Base-by-base conservation (phyloP, 2,329 filamentous ascomycete genomes). In the Alternaria viburni region DNA sequence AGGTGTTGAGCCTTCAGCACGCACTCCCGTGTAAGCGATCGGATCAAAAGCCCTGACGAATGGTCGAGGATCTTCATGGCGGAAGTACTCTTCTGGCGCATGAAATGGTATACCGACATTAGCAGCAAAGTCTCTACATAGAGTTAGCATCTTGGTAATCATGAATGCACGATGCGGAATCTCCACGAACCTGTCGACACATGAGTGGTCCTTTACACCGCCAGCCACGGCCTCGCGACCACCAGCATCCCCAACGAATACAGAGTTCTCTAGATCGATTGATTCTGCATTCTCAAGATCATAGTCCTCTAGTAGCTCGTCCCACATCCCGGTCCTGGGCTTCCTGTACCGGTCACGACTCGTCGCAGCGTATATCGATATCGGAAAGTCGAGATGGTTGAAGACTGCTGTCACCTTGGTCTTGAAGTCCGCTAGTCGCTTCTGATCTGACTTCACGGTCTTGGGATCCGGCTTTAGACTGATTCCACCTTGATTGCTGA, bases 21-120 rank as follows among this genome's bases (percentile, higher is more conserved):
- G 59, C 49, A 72, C 61, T 55, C 62, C 57, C 15, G 75, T 57
- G 50, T 70, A 74, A 4, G 83, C 77, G 1, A 81, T 81, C 17
- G 94, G 87, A 66, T 97, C 90, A 70, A 98, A 96, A 0, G 87
- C 83, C 59, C 92, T 86, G 10, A 80, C 80, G 74, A 92, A 96
- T 1, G 88, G 86, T 67, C 89, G 86, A 1, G 91, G 84, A 23
- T 86, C 74, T 70, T 93, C 87, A 2, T 86, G 86, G 1, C 95
- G 86, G 76, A 98, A 98, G 81, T 90, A 97, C 78, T 97, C 94
- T 75, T 99, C 96, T 0, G 96, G 96, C 0, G 95, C 97, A 61
- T 89, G 83, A 78, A 95, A 99, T 12, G 82, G 77, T 68, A 99
- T 88, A 5, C 92, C 92, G 12, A 94, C 82, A 74, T 99, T 98